A percentile compares a stretch with the other conserved stretches of the same genome.
Evolutionary conservation across 805 yeast genomes (phyloP).

Genomic region (Starmerella sp.): DNA sequence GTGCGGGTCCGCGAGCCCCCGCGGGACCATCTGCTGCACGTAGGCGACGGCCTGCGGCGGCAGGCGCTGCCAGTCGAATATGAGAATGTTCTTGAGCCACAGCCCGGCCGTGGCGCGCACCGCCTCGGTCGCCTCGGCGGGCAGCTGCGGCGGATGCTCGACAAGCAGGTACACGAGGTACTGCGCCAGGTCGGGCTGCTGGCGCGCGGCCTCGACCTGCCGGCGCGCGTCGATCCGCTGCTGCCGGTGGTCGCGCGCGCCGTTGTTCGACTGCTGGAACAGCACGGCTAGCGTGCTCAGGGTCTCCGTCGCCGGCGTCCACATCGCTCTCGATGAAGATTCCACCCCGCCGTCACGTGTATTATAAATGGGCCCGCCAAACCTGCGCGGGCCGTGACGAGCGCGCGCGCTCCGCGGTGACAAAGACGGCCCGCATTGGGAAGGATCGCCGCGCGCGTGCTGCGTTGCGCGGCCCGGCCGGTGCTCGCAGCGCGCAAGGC

Average conservation of each 20-base stretch:
- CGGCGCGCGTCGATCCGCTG: conserved; percentile 46
- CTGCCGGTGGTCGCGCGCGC: conserved; percentile 10
- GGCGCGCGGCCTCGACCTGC: conserved; percentile 57
- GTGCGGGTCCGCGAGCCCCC: conserved; percentile 43
- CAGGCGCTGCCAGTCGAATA: conserved; percentile 28
- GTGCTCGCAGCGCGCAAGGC: no score
- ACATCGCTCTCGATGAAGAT: conserved; percentile 25
- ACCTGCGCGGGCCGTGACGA: background rate
- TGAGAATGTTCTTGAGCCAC: conserved; percentile 63
- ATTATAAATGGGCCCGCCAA: background rate
- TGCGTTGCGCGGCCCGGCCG: no score
- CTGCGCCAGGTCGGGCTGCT: conserved; percentile 68
- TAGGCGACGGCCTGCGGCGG: conserved; percentile 34
- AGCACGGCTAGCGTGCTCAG: conserved; percentile 54
- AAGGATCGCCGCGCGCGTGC: no score
- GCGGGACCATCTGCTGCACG: conserved; percentile 35
- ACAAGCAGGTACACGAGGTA: conserved; percentile 64
- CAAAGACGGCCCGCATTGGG: no score
- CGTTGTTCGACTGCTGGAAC: conserved; percentile 51
- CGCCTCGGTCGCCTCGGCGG: conserved; percentile 31
- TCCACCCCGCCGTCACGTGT: conserved; percentile 1
- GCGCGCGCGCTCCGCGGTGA: background rate
- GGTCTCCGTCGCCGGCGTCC: conserved; percentile 59
- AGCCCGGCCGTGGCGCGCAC: conserved; percentile 84
- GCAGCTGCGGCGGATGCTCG: conserved; percentile 36